Conservation (phyloP, 192 early-diverging fungal genomes). For the Radiomyces spectabilis region DNA sequence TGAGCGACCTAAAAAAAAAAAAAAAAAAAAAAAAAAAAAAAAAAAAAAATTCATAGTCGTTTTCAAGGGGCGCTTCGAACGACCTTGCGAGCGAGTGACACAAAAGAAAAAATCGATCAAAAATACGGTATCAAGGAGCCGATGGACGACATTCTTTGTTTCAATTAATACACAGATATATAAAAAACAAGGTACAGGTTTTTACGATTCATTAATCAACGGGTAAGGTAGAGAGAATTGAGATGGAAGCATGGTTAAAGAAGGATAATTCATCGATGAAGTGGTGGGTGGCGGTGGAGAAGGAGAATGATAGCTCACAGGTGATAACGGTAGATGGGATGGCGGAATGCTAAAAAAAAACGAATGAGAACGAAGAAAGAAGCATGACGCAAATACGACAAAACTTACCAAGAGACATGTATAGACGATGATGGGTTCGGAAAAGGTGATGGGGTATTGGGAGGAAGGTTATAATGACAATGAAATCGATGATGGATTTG, state of each 20-base stretch:
- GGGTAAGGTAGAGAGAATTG: not conserved
- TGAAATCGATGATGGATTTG: slow-evolving; percentile 4
- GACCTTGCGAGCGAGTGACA: not conserved
- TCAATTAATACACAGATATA: not conserved
- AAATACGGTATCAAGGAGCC: not conserved
- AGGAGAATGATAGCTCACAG: not conserved
- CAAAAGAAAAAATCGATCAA: not conserved
- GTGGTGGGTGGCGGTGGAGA: not conserved
- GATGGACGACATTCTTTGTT: not conserved
- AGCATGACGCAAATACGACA: not conserved
- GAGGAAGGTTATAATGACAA: not conserved
- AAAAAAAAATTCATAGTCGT: not conserved
- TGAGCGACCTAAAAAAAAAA: no score
- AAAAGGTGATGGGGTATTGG: not conserved
- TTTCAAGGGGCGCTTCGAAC: not conserved
- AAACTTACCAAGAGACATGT: not conserved
- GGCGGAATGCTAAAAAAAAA: not conserved
- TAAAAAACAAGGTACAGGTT: not conserved
- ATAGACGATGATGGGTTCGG: not conserved
- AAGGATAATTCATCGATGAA: not conserved
- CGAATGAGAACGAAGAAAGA: not conserved
- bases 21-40: not conserved
- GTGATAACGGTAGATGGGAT: not conserved
- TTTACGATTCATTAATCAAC: not conserved
- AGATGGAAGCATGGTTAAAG: not conserved